Conservation (phyloP, 331 rosid genomes). For the Pyrus hybrid region DNA sequence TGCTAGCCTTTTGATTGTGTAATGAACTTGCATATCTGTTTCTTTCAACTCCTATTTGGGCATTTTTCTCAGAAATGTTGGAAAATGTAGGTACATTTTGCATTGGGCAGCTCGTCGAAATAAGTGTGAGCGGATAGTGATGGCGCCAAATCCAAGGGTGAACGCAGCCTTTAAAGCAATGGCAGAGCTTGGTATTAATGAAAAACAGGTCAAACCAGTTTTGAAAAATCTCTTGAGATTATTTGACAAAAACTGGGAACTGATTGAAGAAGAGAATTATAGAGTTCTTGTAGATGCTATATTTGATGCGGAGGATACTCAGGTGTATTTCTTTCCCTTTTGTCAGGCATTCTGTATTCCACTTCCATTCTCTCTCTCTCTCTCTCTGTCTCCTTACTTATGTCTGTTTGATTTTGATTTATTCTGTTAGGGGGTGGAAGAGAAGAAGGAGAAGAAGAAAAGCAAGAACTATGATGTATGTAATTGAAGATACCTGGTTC, state of each 20-base stretch:
- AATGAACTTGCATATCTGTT: background rate
- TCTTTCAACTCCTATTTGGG: background rate
- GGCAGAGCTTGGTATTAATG: slow-evolving; percentile 55
- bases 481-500: background rate
- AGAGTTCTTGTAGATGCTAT: slow-evolving; percentile 85
- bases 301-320: slow-evolving; percentile 62
- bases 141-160: slow-evolving; percentile 70
- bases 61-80: background rate
- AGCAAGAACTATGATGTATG: slow-evolving; percentile 21
- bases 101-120: slow-evolving; percentile 11
- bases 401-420: slow-evolving; percentile 12
- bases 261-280: slow-evolving; percentile 87
- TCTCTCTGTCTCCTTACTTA: background rate
- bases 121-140: slow-evolving; percentile 23
- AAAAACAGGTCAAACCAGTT: slow-evolving; percentile 67
- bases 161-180: slow-evolving; percentile 60
- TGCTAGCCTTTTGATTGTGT: background rate
- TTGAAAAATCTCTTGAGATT: slow-evolving; percentile 58
- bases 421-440: slow-evolving; percentile 34
- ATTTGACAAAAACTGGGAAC: slow-evolving; percentile 82
- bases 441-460: slow-evolving; percentile 23
- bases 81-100: slow-evolving; percentile 13
- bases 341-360: background rate
- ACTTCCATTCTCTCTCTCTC: background rate
- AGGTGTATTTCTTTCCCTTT: slow-evolving; percentile 30